phyloP scores from a whole-genome alignment of 441 rosid genomes.

The Syzygium malaccense region DNA sequence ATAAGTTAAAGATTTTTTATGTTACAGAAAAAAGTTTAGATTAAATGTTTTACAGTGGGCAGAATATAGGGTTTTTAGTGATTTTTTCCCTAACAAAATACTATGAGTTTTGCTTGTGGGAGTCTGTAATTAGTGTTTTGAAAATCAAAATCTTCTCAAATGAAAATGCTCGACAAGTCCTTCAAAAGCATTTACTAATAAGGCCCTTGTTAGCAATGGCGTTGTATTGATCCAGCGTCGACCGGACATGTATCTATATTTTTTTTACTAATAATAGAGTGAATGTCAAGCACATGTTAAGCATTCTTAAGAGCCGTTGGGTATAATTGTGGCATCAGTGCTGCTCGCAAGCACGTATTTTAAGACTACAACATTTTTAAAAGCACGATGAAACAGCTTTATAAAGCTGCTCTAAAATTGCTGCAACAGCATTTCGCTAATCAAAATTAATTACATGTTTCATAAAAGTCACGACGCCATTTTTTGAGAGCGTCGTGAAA shows the following conservation, averaged over 20 bases:
- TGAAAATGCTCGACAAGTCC: not conserved
- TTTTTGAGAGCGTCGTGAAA: not conserved
- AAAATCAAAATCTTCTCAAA: not conserved
- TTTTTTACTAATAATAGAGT: not conserved
- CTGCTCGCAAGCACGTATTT: too few species aligned
- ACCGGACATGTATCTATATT: accelerated
- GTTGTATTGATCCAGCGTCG: accelerated
- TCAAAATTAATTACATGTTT: too few species aligned
- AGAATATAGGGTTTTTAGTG: accelerated
- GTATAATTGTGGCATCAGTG: accelerated
- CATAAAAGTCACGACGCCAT: too few species aligned
- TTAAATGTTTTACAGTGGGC: too few species aligned
- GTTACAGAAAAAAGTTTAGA: too few species aligned
- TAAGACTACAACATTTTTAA: not conserved
- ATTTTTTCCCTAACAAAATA: too few species aligned
- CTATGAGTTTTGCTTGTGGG: not conserved
- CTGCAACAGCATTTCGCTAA: accelerated
- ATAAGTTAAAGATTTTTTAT: too few species aligned
- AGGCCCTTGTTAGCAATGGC: accelerated
- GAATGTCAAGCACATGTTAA: not conserved
- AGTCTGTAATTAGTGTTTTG: accelerated
- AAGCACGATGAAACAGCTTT: too few species aligned
- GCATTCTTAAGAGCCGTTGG: not conserved
- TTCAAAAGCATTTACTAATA: accelerated
- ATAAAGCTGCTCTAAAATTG: not conserved